Percentiles rank a stretch among this genome's conserved stretches.
Evolutionary conservation across 768 basidiomycete genomes (phyloP).

Genomic region (Leccinum subgranulosum): DNA sequence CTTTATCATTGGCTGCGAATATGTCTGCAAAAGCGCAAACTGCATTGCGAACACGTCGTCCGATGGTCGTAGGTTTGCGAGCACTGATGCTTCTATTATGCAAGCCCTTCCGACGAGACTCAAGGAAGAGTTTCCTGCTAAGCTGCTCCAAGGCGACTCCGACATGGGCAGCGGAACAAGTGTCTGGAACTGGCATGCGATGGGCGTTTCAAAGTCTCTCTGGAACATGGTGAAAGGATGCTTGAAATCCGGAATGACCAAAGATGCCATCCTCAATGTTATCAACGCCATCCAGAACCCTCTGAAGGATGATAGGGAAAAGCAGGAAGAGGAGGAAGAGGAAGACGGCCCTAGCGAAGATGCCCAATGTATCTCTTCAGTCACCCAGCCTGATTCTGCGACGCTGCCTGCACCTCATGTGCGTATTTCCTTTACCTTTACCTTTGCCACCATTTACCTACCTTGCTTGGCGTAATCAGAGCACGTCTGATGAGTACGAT

Average conservation of each 20-base stretch:
- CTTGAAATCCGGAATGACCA: constrained; percentile 55
- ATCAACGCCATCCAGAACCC: constrained; percentile 54
- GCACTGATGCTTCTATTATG: constrained; percentile 69
- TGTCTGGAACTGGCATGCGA: constrained; percentile 76
- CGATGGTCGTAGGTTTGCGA: constrained; percentile 66
- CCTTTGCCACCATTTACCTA: not conserved
- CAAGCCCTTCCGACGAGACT: constrained; percentile 65
- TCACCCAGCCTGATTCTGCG: constrained; percentile 22
- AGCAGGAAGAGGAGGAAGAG: constrained; percentile 32
- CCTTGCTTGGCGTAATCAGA: constrained; percentile 28
- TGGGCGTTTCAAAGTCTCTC: constrained; percentile 65
- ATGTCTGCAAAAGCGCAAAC: constrained; percentile 53
- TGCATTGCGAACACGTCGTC: constrained; percentile 43
- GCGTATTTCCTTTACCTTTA: constrained; percentile 1
- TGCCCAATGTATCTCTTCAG: constrained; percentile 17
- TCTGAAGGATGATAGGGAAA: constrained; percentile 34
- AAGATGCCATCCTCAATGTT: constrained; percentile 58
- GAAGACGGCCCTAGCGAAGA: constrained; percentile 34
- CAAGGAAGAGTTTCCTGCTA: constrained; percentile 72
- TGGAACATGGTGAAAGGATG: constrained; percentile 72
- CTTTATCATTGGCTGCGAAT: constrained; percentile 84
- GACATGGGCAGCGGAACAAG: constrained; percentile 57
- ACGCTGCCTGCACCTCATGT: constrained; percentile 28
- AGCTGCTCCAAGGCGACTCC: constrained; percentile 51
- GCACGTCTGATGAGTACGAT: constrained; percentile 50